A percentile compares a stretch with the other conserved stretches of the same genome.
These are phyloP conservation scores for Monosporascus ibericus DNA, from an alignment of 2,329 filamentous ascomycete species.

Conservation along the genomic window DNA sequence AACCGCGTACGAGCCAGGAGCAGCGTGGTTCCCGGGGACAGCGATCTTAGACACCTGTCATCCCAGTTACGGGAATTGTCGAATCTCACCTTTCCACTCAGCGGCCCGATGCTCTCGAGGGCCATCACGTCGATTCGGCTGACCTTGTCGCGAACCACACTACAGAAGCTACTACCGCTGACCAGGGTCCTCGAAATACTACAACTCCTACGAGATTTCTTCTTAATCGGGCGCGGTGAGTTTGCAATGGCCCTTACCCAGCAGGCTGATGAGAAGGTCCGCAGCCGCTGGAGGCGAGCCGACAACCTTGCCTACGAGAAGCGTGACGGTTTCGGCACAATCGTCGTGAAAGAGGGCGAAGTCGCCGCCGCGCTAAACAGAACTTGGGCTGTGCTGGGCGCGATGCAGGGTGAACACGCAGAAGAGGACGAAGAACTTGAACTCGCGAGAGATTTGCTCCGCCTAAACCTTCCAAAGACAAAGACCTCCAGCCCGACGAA, in stretches of 20 bases:
- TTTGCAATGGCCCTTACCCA: constrained; percentile 83
- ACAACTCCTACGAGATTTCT: constrained; percentile 75
- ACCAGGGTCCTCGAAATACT: constrained; percentile 71
- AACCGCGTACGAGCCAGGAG: constrained; percentile 68
- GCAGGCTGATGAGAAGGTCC: constrained; percentile 75
- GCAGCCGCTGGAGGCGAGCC: constrained; percentile 63
- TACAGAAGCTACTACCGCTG: constrained; percentile 76
- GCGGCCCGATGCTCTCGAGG: constrained; percentile 61
- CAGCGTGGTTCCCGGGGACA: constrained; percentile 35
- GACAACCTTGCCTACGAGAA: constrained; percentile 53
- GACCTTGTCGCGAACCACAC: constrained; percentile 74
- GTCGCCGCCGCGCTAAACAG: constrained; percentile 69
- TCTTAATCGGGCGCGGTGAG: constrained; percentile 81
- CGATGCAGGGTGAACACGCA: constrained; percentile 60
- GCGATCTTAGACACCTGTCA: constrained; percentile 56
- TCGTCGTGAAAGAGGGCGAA: constrained; percentile 81
- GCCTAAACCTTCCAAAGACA: constrained; percentile 55
- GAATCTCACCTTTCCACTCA: constrained; percentile 66
- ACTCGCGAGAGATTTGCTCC: constrained; percentile 70
- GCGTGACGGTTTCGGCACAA: constrained; percentile 51
- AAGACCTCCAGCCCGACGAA: constrained; percentile 32
- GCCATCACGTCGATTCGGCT: constrained; percentile 71
- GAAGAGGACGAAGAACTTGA: constrained; percentile 82
- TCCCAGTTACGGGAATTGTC: constrained; percentile 66
- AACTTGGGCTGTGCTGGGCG: constrained; percentile 75